A percentile compares a stretch with the other conserved stretches of the same genome.
Conservation (phyloP, 176 grass and related monocot species). For the Canna indica region DNA sequence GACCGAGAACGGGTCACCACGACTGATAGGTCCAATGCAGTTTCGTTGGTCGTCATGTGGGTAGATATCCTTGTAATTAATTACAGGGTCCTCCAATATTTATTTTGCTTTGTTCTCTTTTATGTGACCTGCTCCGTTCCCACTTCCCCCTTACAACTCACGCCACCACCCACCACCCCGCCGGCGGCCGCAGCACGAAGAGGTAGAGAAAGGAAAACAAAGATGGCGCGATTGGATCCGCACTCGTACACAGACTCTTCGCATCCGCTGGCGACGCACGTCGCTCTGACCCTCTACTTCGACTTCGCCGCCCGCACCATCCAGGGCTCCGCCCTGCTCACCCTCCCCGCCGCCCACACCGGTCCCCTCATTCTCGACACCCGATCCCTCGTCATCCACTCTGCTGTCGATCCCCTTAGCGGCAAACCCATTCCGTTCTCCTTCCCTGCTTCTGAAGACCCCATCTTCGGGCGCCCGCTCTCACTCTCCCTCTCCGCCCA, state of each 20-base stretch:
- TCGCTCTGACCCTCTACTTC: slow-evolving; percentile 62
- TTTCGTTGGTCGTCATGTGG: no score
- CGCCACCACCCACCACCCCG: neutral
- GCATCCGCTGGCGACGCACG: slow-evolving; percentile 37
- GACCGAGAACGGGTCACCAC: no score
- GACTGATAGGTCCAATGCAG: no score
- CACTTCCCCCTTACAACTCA: neutral
- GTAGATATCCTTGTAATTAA: no score
- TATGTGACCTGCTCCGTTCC: no score
- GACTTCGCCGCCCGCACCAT: slow-evolving; percentile 68
- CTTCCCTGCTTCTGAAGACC: slow-evolving; percentile 30
- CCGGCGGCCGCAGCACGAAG: neutral
- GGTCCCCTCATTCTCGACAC: slow-evolving; percentile 59
- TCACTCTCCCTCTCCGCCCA: slow-evolving; percentile 36
- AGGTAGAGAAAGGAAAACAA: neutral
- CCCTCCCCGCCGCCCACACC: slow-evolving; percentile 49
- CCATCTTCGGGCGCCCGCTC: slow-evolving; percentile 54
- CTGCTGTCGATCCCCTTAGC: slow-evolving; percentile 31
- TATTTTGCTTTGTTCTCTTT: no score
- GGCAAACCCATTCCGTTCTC: slow-evolving; percentile 37
- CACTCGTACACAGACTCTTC: slow-evolving; percentile 74
- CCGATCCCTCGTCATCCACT: slow-evolving; percentile 38
- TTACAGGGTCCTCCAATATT: no score
- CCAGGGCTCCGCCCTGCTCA: slow-evolving; percentile 42
- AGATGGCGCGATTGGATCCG: slow-evolving; percentile 81